Percentiles rank a stretch among this genome's conserved stretches.
These are phyloP conservation scores for Tricholoma hemisulphureum DNA, from an alignment of 768 basidiomycete genomes.

Conservation along the genomic window DNA sequence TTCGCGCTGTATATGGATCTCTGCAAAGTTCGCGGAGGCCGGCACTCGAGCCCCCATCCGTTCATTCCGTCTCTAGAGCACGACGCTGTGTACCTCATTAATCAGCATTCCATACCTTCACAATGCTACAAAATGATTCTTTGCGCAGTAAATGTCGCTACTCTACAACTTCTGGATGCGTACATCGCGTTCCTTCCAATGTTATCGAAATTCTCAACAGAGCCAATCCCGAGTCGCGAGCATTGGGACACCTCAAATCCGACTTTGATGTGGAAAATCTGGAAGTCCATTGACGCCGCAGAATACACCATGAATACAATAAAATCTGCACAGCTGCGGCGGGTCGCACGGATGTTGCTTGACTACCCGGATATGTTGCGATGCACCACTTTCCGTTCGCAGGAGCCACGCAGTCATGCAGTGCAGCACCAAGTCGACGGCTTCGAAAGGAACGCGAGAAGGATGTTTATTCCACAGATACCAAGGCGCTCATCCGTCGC, in stretches of 20 bases:
- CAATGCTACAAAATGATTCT: no score
- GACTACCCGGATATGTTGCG: constrained; percentile 18
- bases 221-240: neutral
- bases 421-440: constrained; percentile 14
- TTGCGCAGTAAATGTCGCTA: no score
- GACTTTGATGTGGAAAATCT: constrained; percentile 10
- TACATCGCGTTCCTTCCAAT: neutral
- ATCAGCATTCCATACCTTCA: no score
- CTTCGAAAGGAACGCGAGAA: constrained; percentile 8
- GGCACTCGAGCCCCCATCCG: neutral
- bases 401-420: constrained; percentile 17
- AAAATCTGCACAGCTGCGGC: constrained; percentile 21
- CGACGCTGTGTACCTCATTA: constrained; percentile 1
- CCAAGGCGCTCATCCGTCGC: constrained; percentile 12
- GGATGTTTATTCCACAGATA: constrained; percentile 19
- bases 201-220: neutral
- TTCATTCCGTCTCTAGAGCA: neutral
- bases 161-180: neutral
- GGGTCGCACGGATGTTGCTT: constrained; percentile 18
- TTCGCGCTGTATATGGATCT: constrained; percentile 6
- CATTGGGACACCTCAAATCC: constrained; percentile 10
- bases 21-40: constrained; percentile 1
- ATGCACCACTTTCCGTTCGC: constrained; percentile 12
- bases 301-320: constrained; percentile 17
- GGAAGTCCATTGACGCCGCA: constrained; percentile 16